Percentiles rank a stretch among this genome's conserved stretches.
These are phyloP conservation scores for Nakazawaea pomicola DNA, from an alignment of 805 yeast genomes.

Conservation along the genomic window DNA sequence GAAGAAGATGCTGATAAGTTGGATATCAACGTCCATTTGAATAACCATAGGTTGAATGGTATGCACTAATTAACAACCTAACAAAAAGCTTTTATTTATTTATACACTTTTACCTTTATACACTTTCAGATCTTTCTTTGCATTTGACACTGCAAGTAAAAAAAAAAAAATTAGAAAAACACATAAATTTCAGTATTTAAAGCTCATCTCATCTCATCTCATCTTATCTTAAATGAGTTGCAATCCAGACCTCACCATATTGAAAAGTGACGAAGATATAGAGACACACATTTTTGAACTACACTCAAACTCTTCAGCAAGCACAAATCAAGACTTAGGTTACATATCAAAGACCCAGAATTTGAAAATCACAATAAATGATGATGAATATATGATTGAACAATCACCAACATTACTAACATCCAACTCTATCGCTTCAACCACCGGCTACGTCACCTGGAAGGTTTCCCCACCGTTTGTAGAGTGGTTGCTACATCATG, in stretches of 20 bases:
- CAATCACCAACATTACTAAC: conserved; percentile 30
- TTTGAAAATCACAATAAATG: conserved; percentile 17
- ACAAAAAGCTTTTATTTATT: not conserved
- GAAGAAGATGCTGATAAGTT: conserved; percentile 81
- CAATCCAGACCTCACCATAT: not conserved
- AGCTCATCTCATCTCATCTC: too few species aligned
- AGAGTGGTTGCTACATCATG: conserved; percentile 44
- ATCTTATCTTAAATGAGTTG: too few species aligned
- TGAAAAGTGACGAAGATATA: conserved; percentile 13
- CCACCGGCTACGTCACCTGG: conserved; percentile 70
- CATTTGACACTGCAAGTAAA: too few species aligned
- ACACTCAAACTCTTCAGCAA: conserved; percentile 17
- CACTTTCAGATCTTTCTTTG: too few species aligned
- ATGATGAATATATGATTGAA: conserved; percentile 19
- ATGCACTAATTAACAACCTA: conserved; percentile 29
- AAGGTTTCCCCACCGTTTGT: conserved; percentile 40
- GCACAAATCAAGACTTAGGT: conserved; percentile 19
- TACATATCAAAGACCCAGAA: conserved; percentile 18
- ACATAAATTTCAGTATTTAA: too few species aligned
- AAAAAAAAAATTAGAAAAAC: too few species aligned
- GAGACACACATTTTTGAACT: conserved; percentile 25
- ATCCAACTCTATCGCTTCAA: conserved; percentile 30
- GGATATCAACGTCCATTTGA: conserved; percentile 79
- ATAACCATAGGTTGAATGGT: conserved; percentile 60
- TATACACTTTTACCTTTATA: too few species aligned